Base-by-base conservation (phyloP, 192 early-diverging fungal genomes). In the Phlyctochytrium planicorne region DNA sequence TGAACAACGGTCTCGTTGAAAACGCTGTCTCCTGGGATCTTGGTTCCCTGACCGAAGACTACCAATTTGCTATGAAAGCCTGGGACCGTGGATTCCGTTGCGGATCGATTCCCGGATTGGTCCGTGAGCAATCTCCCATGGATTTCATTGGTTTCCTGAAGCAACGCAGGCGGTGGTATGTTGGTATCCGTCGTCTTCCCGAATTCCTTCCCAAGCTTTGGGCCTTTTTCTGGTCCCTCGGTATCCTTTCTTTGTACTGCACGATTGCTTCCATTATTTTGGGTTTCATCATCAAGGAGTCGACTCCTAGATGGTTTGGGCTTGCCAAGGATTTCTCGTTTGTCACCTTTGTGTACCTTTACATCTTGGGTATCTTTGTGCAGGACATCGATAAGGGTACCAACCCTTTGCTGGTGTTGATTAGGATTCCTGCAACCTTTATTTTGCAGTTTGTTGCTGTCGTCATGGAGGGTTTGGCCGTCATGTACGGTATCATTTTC, bases 21-120 rank as follows among this genome's bases (percentile, higher is more conserved):
- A 85, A 85, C 68, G 78, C 71, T 6, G 77, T 82, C 31, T 79
- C 80, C 20, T 85, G 83, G 83, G 83, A 85, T 65, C 67, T 85
- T 14, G 83, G 78, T 23, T 75, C 73, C 52, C 66, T 85, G 31
- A 85, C 83, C 3, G 83, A 85, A 74, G 83, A 85, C 64, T 85
- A 75, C 68, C 75, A 82, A 59, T 85, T 85, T 56, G 83, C 80
- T 37, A 73, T 81, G 52, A 56, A 74, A 16, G 80, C 83, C 4
- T 85, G 83, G 83, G 66, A 74, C 40, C 53, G 72, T 6, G 83
- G 83, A 2, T 85, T 74, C 77, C 61, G 69, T 27, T 82, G 80
- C 64, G 83, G 83, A 25, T 62, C 65, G 56, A 68, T 85, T 27
- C 57, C 80, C 60, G 83, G 75, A 23, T 67, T 85, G 40, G 72